Evolutionary conservation across 108 stramenopile species (phyloP).

Genomic region (Fistulifera pelliculosa): DNA sequence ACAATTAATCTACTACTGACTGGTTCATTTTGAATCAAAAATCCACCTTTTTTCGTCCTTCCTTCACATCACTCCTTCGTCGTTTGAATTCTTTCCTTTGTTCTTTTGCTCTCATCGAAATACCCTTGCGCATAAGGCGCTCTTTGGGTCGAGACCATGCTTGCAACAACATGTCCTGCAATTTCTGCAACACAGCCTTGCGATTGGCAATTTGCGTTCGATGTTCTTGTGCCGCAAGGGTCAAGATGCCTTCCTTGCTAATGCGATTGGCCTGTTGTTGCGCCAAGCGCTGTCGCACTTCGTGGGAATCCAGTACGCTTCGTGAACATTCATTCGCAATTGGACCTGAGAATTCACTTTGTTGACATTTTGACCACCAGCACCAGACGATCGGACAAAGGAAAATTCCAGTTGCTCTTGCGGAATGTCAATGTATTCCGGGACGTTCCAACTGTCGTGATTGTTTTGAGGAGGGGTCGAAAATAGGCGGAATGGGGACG

Average conservation of each 20-base stretch:
- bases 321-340: slow-evolving; percentile 64
- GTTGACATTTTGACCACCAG: slow-evolving; percentile 95
- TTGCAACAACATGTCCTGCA: slow-evolving; percentile 48
- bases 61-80: slow-evolving; percentile 43
- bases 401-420: slow-evolving; percentile 45
- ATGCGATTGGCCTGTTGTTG: slow-evolving; percentile 71
- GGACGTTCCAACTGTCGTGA: slow-evolving; percentile 47
- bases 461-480: no score
- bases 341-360: slow-evolving; percentile 89
- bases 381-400: slow-evolving; percentile 51
- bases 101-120: slow-evolving; percentile 51
- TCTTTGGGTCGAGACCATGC: slow-evolving; percentile 67
- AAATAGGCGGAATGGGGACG: no score
- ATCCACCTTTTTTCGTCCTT: slow-evolving; percentile 40
- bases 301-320: slow-evolving; percentile 73
- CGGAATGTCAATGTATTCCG: slow-evolving; percentile 49
- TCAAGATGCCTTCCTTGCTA: slow-evolving; percentile 75
- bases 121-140: slow-evolving; percentile 54
- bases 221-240: slow-evolving; percentile 65
- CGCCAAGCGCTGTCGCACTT: slow-evolving; percentile 64
- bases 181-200: slow-evolving; percentile 66
- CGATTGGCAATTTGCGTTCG: slow-evolving; percentile 84
- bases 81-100: slow-evolving; percentile 55
- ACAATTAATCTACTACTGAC: no score
- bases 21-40: slow-evolving; percentile 27